Evolutionary conservation across 2,329 filamentous ascomycete species (phyloP).

Genomic region (Diaporthe batatas): DNA sequence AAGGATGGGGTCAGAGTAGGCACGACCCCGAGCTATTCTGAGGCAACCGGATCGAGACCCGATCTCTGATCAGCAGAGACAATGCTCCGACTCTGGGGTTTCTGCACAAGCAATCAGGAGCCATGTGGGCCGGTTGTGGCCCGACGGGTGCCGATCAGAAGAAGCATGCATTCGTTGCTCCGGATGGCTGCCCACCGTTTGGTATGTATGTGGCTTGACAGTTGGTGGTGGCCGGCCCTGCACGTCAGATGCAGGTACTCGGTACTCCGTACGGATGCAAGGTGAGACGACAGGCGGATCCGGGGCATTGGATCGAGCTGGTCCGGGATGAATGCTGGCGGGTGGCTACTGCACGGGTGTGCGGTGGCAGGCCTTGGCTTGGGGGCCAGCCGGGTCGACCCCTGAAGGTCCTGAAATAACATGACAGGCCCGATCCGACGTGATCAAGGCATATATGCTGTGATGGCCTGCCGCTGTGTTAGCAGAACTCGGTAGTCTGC

Average conservation of each 20-base stretch:
- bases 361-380: constrained; percentile 23
- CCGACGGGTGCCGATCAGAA: constrained; percentile 18
- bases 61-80: constrained; percentile 21
- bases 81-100: constrained; percentile 13
- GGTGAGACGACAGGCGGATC: constrained; percentile 25
- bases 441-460: not conserved
- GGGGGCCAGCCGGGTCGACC: constrained; percentile 13
- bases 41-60: not conserved
- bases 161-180: not conserved
- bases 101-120: not conserved
- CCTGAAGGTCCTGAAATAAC: constrained; percentile 26
- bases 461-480: no score
- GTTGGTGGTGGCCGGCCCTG: not conserved
- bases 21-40: not conserved
- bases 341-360: not conserved
- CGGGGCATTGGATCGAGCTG: constrained; percentile 22
- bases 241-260: constrained; percentile 28
- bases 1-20: not conserved
- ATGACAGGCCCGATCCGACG: no score
- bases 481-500: no score
- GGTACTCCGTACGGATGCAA: constrained; percentile 10
- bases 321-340: not conserved
- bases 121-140: constrained; percentile 17
- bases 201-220: not conserved
- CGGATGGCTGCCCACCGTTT: not conserved